Evolutionary conservation across 2,329 filamentous ascomycete genomes (phyloP), one percentile per base, ranked within the genome.

Genomic region (Hymenoscyphus albidus): DNA sequence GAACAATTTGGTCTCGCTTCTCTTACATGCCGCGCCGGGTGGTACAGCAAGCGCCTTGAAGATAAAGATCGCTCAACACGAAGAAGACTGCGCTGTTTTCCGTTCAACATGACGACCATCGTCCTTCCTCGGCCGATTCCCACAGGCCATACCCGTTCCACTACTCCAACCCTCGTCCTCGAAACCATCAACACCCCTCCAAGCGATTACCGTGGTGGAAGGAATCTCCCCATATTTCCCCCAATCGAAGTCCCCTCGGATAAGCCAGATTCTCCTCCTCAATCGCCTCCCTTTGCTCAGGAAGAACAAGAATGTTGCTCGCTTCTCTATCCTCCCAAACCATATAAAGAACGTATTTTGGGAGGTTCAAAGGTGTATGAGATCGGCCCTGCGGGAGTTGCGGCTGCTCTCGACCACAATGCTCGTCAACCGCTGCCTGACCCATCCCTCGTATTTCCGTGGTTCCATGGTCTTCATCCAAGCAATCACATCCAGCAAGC

Each of bases 401-500:
- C 87, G 12, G 82, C 86, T 57, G 92, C 94, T 0, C 75, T 98
- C 40, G 87, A 96, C 69, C 86, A 93, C 72, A 80, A 87, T 65
- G 85, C 94, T 2, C 84, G 87, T 2, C 92, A 96, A 73, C 89
- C 93, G 1, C 81, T 98, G 31, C 94, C 95, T 6, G 88, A 94
- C 63, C 88, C 95, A 0, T 85, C 89, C n/a, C 83, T 88, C 66
- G 91, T 98, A 67, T 99, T 98, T 73, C 95, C 95, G 1, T 99
- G 95, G 95, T 82, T 97, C 31, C 95, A 99, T 78, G 95, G 95
- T 31, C 80, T 98, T 51, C 93, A 98, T 73, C 88, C 91, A 0
- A 86, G 90, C 67, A 99, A 99, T 74, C 88, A 92, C 66, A 84
- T 97, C 62, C 95, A 99, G 74, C 84, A 95, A 67, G 86, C 90